Base-by-base conservation (phyloP, 2,329 filamentous ascomycete genomes). In the Aspergillus caelatus region DNA sequence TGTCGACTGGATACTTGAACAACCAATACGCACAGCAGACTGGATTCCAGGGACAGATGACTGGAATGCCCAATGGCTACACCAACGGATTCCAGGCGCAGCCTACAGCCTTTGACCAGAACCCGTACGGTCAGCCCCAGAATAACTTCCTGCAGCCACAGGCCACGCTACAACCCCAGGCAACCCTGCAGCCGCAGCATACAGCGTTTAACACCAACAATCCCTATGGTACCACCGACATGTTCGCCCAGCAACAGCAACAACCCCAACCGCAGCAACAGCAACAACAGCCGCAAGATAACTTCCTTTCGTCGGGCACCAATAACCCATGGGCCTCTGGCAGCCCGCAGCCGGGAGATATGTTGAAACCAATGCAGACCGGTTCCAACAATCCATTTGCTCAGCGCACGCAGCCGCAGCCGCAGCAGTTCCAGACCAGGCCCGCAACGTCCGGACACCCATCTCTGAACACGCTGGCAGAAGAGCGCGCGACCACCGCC, bases 301-400 rank as follows among this genome's bases (percentile, higher is more conserved):
- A 86, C 57, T 83, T 86, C 23, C 83, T 89, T 23, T 90, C 92
- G 66, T 84, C 94, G 28, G 94, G 93, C 41, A 96, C 88, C 78
- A 96, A 98, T 81, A 99, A 99, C 77, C 95, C 95, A 0, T 99
- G 94, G 92, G 91, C 92, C 28, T 84, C 83, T 67, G 85, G 83
- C 70, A 83, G 80, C 65, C 86, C 86, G 67, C 83, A 86, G 64
- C 77, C 88, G n/a, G 74, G 78, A 57, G 85, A 91, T 58, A 80
- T 89, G 2, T 80, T 97, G 67, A 89, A 91, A 75, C 91, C 93
- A 5, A 91, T 93, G 75, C 90, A 92, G 4, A 99, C 95, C 3
- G 95, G 95, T 55, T 98, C 95, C 19, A 99, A 99, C 83, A 99
- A 99, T 76, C 95, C 95, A 2, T 99, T 99, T 74, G 94, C 95